These are phyloP conservation scores for Claviceps citrina DNA, from an alignment of 2,329 filamentous ascomycete species.

Conservation along the genomic window DNA sequence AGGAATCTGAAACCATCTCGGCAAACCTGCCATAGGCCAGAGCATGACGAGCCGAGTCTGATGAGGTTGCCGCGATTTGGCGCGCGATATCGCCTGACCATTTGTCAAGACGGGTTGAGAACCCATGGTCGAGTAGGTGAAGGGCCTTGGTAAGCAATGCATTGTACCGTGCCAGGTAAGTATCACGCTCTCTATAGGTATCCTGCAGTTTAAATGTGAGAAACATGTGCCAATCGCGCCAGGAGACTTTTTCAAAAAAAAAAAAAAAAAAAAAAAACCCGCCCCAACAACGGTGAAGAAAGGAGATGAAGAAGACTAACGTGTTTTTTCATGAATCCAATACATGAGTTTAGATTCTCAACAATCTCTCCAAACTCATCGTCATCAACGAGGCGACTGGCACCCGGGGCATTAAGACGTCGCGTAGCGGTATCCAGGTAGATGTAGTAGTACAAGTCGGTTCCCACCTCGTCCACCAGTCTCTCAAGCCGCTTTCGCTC, in stretches of 20 bases:
- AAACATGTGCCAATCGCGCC: background rate
- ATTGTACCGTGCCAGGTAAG: conserved; percentile 77
- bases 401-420: conserved; percentile 80
- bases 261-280: background rate
- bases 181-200: conserved; percentile 71
- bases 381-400: conserved; percentile 69
- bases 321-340: conserved; percentile 82
- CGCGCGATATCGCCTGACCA: conserved; percentile 38
- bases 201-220: conserved; percentile 31
- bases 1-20: conserved; percentile 41
- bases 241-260: background rate
- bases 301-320: conserved; percentile 29
- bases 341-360: conserved; percentile 71
- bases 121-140: conserved; percentile 44
- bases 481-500: conserved; percentile 68
- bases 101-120: conserved; percentile 35
- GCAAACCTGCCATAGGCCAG: conserved; percentile 45
- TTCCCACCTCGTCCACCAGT: conserved; percentile 70
- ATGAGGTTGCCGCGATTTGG: conserved; percentile 39
- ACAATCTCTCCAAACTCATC: conserved; percentile 81
- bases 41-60: conserved; percentile 43
- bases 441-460: conserved; percentile 85
- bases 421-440: conserved; percentile 85
- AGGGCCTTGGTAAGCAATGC: conserved; percentile 57
- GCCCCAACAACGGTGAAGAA: background rate